Base-by-base conservation (phyloP, 2,329 filamentous ascomycete genomes). In the Neonectria punicea region DNA sequence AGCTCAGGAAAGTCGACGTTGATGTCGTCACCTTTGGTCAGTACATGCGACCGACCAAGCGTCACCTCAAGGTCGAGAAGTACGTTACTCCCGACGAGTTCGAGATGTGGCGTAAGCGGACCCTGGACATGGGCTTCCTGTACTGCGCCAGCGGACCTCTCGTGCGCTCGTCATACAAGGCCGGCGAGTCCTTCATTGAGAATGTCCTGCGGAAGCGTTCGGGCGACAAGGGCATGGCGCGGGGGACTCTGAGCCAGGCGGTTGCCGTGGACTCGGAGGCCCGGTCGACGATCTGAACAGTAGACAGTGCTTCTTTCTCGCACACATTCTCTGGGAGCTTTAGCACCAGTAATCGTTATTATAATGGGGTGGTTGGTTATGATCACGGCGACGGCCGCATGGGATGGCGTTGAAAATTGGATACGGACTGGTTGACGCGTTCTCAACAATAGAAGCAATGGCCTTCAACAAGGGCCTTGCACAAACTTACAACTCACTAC, bases 21-120 rank as follows among this genome's bases (percentile, higher is more conserved):
- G 96, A 99, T 73, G 93, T 99, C 13, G 94, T 99, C 63, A 99
- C 96, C 0, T 99, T 99, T 73, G 96, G 96, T n/a, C 96, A 99
- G 84, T 99, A 99, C 84, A 99, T 99, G 96, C 93, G 95, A 11
- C 96, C 96, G 2, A 99, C 96, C 5, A 99, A 98, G 85, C 89
- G 95, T 49, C 96, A 99, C 80, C 95, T 99, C 89, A 91, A 97
- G 80, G 96, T 99, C 34, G 92, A 97, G 76, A 93, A 95, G 79
- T 99, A 99, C 78, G 88, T 99, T 51, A 95, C 94, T 0, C 96
- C 96, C 1, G 93, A 92, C 67, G 90, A 91, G 67, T 99, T 99
- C 77, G 95, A 98, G 76, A 83, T 92, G 75, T 99, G 96, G 96
- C 89, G 92, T 66, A 89, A 93, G 82, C 89, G 94, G 56, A 95